A percentile compares a stretch with the other conserved stretches of the same genome.
Conservation (phyloP, 352 stramenopile genomes). For the Paralagenidium karlingii region DNA sequence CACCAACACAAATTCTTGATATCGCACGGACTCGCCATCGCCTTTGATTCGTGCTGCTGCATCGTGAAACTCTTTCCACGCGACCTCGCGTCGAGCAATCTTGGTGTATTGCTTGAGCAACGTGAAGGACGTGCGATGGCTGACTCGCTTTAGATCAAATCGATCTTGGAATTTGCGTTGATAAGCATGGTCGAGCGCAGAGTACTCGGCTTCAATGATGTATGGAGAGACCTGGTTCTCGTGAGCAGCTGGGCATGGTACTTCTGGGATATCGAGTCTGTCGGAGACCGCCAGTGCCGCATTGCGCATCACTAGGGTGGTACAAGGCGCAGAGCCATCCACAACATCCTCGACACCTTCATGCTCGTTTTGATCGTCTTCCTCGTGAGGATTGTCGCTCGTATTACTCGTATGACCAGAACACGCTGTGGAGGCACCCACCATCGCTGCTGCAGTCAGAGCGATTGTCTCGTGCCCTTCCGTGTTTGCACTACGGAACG, state of each 20-base stretch:
- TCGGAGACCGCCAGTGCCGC: conserved; percentile 28
- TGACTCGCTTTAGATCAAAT: conserved; percentile 43
- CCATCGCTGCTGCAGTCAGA: too few relatives aligned
- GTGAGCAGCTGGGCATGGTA: conserved; percentile 15
- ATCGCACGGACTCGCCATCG: conserved; percentile 9
- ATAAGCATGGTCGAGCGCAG: conserved; percentile 22
- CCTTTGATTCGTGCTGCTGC: conserved; percentile 1
- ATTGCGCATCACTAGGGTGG: conserved; percentile 50
- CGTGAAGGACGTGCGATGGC: conserved; percentile 45
- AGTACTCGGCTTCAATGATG: conserved; percentile 52
- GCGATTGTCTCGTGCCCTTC: too few relatives aligned
- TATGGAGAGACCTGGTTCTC: conserved; percentile 26
- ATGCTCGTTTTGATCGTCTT: too few relatives aligned
- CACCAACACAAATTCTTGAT: conserved; percentile 33
- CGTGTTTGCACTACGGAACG: too few relatives aligned
- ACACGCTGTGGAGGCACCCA: too few relatives aligned
- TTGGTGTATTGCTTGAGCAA: conserved; percentile 55
- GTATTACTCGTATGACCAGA: too few relatives aligned
- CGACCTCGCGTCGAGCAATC: conserved; percentile 34
- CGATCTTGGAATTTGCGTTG: conserved; percentile 36
- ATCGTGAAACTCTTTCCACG: conserved; percentile 41
- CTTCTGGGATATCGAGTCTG: conserved; percentile 27
- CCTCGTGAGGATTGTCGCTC: too few relatives aligned
- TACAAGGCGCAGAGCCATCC: too few relatives aligned
- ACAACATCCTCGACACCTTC: too few relatives aligned